Evolutionary conservation across 164 flowering plant species (phyloP), one percentile per base, ranked within the genome.

Genomic region (Piper longum): DNA sequence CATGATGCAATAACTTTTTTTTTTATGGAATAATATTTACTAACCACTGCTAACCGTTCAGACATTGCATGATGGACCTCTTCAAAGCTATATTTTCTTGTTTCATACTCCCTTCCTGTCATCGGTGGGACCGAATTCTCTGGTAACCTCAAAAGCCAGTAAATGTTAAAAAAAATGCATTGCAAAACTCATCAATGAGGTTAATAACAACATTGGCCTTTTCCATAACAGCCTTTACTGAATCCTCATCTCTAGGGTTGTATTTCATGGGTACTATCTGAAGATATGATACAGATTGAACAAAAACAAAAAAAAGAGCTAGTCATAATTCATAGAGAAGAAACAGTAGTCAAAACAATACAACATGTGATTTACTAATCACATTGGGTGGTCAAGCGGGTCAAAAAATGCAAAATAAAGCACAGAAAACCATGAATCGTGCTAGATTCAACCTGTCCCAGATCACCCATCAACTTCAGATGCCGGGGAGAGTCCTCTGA

Each of bases 251-350:
- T 70, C 97, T 81, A 60, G 97, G 99, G 64, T 90, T 72, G 72
- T 80, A 93, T 78, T 93, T 79, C 99, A 93, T 93, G 19, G 99
- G 99, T 64, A 93, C 92, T 65, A 93, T 83, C 99, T 93, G 84
- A 62, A 41, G 11, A 54, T 19, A 56, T 62, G 42, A 68, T 54
- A 40, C 7, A 65, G 9, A 52, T 40, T 16, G 17, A 56, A 56
- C 19, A 56, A 56, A 56, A 56, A 56, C 3, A 0, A 56, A 16
- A 56, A 56, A 12, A 16, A 54, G 54, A n/a, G 40, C 55, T 18
- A 7, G 57, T 16, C 9, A 18, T 16, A 16, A 56, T 14, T 16
- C 26, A 56, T 16, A 7, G 8, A 7, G 5, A 9, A 9, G 16
- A 56, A 55, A 16, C 5, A 8, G 26, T 55, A 0, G n/a, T 55